Base-by-base conservation (phyloP, 192 early-diverging fungal species). In the Gamsiella multidivaricata region DNA sequence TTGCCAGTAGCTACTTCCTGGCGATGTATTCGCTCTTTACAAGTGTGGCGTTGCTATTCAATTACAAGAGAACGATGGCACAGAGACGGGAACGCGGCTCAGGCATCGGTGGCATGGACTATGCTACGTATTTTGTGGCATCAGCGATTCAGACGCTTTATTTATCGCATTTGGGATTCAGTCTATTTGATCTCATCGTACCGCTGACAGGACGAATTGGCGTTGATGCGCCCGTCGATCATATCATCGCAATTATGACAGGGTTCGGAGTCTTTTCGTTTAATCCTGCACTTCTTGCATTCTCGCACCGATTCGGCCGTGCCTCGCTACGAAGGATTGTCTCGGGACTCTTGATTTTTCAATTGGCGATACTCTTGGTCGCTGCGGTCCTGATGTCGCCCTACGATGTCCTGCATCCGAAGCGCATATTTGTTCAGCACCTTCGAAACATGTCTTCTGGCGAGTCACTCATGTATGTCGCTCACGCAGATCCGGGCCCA, bases 141-240 rank as follows among this genome's bases (percentile, higher is more conserved):
- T 61, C 57, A 1, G 69, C 74, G 9, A 29, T 56, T 2, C 56
- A 78, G 15, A 69, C 81, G 5, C 46, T 83, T 1, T 72, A 83
- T 17, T 81, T 62, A 18, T 80, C 54, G 3, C 78, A 84, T 57
- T 59, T 79, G 6, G 69, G 61, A 2, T 83, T 81, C 54, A 74
- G 82, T 6, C 66, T 86, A 26, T 68, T 88, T 7, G 85, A 89
- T 54, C 62, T 91, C 11, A 88, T 93, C 80, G 88, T 93, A 1
- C 92, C 92, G 1, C 70, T 93, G 54, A 88, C 87, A 11, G 89
- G 89, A 9, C 85, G 91, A 20, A 90, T 87, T 47, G 92, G 92
- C 9, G 78, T 84, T 0, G 84, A 88, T 50, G 81, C 90, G 0
- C 89, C 90, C 23, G 85, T 86, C 5, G 92, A 93, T 62, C 64